Evolutionary conservation across 129 eudicot species (phyloP).

Genomic region (Apium graveolens): DNA sequence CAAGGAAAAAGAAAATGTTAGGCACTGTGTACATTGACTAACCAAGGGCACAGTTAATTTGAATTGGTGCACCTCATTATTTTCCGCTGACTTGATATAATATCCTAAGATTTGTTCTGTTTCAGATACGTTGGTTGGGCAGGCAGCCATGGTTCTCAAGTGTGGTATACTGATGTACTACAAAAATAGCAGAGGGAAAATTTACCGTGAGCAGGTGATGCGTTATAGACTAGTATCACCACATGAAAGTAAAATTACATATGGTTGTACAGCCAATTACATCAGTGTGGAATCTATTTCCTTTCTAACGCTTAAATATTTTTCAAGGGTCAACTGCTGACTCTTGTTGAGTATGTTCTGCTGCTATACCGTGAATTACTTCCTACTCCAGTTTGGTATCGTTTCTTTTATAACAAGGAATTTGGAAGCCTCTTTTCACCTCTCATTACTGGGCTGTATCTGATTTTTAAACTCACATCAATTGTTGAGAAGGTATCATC

Average conservation of each 20-base stretch:
- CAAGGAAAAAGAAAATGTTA: not conserved
- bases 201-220: conserved; percentile 67
- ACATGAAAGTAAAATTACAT: not conserved
- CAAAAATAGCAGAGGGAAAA: conserved; percentile 67
- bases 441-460: conserved; percentile 64
- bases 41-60: not conserved
- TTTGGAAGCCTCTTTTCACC: conserved; percentile 76
- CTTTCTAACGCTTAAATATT: conserved; percentile 6
- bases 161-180: conserved; percentile 57
- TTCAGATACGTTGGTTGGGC: conserved; percentile 72
- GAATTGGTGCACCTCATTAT: not conserved
- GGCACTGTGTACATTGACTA: not conserved
- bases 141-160: conserved; percentile 74
- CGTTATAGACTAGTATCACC: not conserved
- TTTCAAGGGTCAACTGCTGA: conserved; percentile 70
- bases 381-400: conserved; percentile 85
- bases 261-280: not conserved
- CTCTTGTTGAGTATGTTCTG: conserved; percentile 64
- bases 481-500: conserved; percentile 46
- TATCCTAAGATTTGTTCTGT: not conserved
- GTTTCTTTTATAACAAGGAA: conserved; percentile 80
- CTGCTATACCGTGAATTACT: conserved; percentile 67
- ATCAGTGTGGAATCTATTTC: not conserved
- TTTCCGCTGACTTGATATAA: not conserved
- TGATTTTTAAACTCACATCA: conserved; percentile 80